Base-by-base conservation (phyloP, 768 basidiomycete species). In the Sistotremastrum suecicum region DNA sequence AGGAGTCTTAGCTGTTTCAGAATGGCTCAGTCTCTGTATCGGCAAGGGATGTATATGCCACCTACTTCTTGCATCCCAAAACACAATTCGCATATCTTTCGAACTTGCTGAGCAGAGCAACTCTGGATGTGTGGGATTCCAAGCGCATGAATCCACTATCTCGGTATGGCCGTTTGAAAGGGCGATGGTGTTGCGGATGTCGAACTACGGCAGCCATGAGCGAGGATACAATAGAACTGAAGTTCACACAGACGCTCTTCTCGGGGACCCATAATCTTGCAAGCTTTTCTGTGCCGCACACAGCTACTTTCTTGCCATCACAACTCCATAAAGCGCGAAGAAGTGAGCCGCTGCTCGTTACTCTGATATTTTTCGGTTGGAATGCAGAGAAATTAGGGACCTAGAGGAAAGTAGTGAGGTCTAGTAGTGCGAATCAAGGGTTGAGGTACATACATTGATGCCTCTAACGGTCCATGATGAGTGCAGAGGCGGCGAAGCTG, bases 101-200 rank as follows among this genome's bases (percentile, higher is more conserved):
- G 79, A 76, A 53, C 84, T 79, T 10, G 83, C 83, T 0, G 85
- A 79, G 49, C 80, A 85, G 56, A 89, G 84, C 10, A 86, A 62
- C 36, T 87, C 85, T 3, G 85, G 83, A 52, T 88, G 84, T 3
- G 80, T 82, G 1, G 85, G 85, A 57, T 85, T 85, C 84, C 85
- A 89, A 5, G 83, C 76, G 37, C 87, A 63, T 49, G 85, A 77
- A 53, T 88, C 85, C n/a, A 82, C 79, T 39, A 85, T 83, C 45
- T 84, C 83, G 2, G 72, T 68, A 51, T 87, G 85, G 5, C 75
- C 83, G 20, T 83, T 82, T 1, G 78, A 71, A 47, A 75, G 84
- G 10, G 71, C 64, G 1, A 71, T 64, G 10, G 84, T 80, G 10
- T 77, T 69, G 51, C 84, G 72, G 28, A 71, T 61, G 39, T 88